phyloP scores from a whole-genome alignment of 2,329 filamentous ascomycete species.

The Colletotrichum sp. region DNA sequence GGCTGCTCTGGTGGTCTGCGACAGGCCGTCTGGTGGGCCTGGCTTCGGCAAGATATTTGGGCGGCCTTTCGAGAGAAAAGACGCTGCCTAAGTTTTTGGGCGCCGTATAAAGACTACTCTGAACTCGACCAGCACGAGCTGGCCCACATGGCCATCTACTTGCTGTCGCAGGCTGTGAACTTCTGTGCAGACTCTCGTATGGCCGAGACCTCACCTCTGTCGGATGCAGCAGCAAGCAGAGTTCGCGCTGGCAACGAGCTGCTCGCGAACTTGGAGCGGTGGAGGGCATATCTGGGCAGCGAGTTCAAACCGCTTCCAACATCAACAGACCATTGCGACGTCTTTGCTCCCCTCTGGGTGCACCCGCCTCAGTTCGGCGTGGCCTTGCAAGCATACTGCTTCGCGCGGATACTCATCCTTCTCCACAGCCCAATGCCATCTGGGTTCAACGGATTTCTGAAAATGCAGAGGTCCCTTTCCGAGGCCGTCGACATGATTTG shows the following conservation, averaged over 20 bases:
- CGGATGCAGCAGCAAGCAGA: slow-evolving; percentile 12
- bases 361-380: slow-evolving; percentile 52
- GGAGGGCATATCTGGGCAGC: slow-evolving; percentile 35
- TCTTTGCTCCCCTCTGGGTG: slow-evolving; percentile 53
- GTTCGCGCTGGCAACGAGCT: slow-evolving; percentile 24
- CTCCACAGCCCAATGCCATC: slow-evolving; percentile 25
- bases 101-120: slow-evolving; percentile 51
- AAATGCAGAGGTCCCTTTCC: slow-evolving; percentile 29
- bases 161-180: slow-evolving; percentile 61
- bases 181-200: slow-evolving; percentile 53
- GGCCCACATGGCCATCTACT: slow-evolving; percentile 56
- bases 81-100: slow-evolving; percentile 63
- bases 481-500: slow-evolving; percentile 40
- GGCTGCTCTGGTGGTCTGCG: slow-evolving; percentile 61
- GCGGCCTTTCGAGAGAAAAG: slow-evolving; percentile 65
- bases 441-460: slow-evolving; percentile 47
- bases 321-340: slow-evolving; percentile 24
- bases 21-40: slow-evolving; percentile 69
- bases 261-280: slow-evolving; percentile 31
- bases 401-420: slow-evolving; percentile 54
- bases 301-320: slow-evolving; percentile 46
- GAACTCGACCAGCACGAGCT: slow-evolving; percentile 58
- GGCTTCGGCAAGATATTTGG: slow-evolving; percentile 71
- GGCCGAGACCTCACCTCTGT: neutral
- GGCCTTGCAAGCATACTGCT: slow-evolving; percentile 56